These are phyloP conservation scores for Neofusicoccum sp. DNA, from an alignment of 2,329 filamentous ascomycete genomes.

Conservation along the genomic window DNA sequence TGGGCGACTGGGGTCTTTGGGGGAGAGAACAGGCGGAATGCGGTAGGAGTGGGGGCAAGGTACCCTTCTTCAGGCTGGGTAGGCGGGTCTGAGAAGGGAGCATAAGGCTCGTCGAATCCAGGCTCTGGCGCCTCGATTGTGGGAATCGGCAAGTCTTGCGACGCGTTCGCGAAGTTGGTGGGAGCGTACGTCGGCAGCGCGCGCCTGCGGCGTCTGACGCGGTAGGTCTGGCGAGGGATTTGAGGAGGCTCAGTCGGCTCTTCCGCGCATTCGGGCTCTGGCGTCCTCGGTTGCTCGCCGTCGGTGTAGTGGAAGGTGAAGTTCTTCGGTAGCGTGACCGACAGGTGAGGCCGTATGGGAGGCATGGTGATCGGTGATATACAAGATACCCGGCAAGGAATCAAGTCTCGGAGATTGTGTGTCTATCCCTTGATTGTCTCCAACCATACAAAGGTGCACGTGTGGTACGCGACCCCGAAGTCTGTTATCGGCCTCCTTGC, in stretches of 20 bases:
- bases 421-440: conserved; percentile 18
- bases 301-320: conserved; percentile 54
- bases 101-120: conserved; percentile 26
- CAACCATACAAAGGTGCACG: conserved; percentile 17
- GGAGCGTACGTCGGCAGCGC: conserved; percentile 32
- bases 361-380: conserved; percentile 35
- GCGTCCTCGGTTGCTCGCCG: conserved; percentile 48
- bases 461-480: conserved; percentile 6
- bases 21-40: conserved; percentile 46
- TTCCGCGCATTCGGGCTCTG: conserved; percentile 44
- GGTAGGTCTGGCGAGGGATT: conserved; percentile 51
- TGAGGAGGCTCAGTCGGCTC: conserved; percentile 44
- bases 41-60: conserved; percentile 45
- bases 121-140: conserved; percentile 54
- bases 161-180: conserved; percentile 26
- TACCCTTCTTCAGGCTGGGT: conserved; percentile 39
- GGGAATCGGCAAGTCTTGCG: conserved; percentile 46
- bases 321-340: conserved; percentile 54
- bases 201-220: conserved; percentile 50
- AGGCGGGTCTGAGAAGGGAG: conserved; percentile 28
- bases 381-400: conserved; percentile 16
- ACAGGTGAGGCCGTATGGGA: conserved; percentile 48
- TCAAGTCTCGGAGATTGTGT: conserved; percentile 16
- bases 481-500: conserved; percentile 16
- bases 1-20: conserved; percentile 54